These are phyloP conservation scores for Suhomyces canberraensis DNA, from an alignment of 805 yeast species.

Conservation along the genomic window DNA sequence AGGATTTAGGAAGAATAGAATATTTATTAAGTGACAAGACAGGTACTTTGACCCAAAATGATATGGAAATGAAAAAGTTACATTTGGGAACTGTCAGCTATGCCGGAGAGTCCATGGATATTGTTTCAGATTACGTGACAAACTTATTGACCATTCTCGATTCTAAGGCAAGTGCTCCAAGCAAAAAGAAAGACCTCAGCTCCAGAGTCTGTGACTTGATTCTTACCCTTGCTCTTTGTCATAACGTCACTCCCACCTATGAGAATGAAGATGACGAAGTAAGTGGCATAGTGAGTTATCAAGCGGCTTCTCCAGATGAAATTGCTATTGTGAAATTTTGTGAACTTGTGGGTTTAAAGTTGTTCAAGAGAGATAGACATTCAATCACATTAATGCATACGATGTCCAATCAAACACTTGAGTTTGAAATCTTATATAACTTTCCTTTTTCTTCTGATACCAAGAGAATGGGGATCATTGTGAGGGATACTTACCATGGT, in stretches of 20 bases:
- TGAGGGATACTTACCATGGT: constrained; percentile 56
- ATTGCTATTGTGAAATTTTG: constrained; percentile 94
- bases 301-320: constrained; percentile 99
- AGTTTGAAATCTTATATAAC: constrained; percentile 69
- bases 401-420: constrained; percentile 47
- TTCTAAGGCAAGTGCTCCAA: constrained; percentile 13
- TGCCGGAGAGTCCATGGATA: constrained; percentile 88
- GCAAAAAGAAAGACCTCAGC: constrained; percentile 64
- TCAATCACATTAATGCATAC: constrained; percentile 67
- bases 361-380: constrained; percentile 78
- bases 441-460: constrained; percentile 96
- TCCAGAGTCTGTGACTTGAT: constrained; percentile 76
- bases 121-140: constrained; percentile 67
- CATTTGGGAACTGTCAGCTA: constrained; percentile 93
- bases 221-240: constrained; percentile 86
- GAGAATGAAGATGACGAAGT: constrained; percentile 63
- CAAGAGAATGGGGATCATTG: constrained; percentile 92
- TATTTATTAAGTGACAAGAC: constrained; percentile 91
- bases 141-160: constrained; percentile 20
- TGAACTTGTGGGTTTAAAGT: constrained; percentile 76
- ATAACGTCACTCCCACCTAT: constrained; percentile 91
- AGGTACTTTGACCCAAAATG: constrained; percentile 96
- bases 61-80: constrained; percentile 91
- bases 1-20: constrained; percentile 94
- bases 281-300: constrained; percentile 53